Percentiles rank a stretch among this genome's conserved stretches.
These are phyloP conservation scores for Thalassia testudinum DNA, from an alignment of 116 monocot genomes.

Conservation along the genomic window DNA sequence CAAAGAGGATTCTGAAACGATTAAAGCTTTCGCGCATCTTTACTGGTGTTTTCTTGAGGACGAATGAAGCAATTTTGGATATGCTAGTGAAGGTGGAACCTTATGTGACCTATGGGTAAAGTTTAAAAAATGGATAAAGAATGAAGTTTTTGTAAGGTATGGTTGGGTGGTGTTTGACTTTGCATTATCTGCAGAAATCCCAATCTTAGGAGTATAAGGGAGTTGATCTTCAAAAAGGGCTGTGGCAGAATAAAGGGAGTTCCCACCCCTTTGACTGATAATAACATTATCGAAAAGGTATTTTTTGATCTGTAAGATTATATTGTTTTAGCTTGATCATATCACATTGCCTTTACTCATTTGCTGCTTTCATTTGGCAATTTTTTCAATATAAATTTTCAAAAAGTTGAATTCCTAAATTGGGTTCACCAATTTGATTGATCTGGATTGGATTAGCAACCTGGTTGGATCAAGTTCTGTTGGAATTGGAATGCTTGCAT, in stretches of 20 bases:
- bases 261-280: constrained; percentile 67
- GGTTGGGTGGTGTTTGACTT: no score
- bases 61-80: constrained; percentile 33
- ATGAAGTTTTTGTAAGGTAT: neutral
- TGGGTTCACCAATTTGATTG: neutral
- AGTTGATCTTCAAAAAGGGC: constrained; percentile 79
- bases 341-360: neutral
- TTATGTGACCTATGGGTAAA: constrained; percentile 85
- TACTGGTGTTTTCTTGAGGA: constrained; percentile 73
- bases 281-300: constrained; percentile 83
- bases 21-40: constrained; percentile 48
- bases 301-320: neutral
- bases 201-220: constrained; percentile 68
- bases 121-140: neutral
- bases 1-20: constrained; percentile 36
- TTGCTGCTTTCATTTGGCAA: no score
- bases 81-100: constrained; percentile 66
- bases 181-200: constrained; percentile 28
- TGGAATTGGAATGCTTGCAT: no score
- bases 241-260: constrained; percentile 38
- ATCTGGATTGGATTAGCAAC: neutral
- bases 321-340: neutral
- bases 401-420: neutral
- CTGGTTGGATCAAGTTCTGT: neutral
- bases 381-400: no score